A percentile compares a stretch with the other conserved stretches of the same genome.
These are phyloP conservation scores for Hypoxylon sp. DNA, from an alignment of 2,329 filamentous ascomycete species.

Conservation along the genomic window DNA sequence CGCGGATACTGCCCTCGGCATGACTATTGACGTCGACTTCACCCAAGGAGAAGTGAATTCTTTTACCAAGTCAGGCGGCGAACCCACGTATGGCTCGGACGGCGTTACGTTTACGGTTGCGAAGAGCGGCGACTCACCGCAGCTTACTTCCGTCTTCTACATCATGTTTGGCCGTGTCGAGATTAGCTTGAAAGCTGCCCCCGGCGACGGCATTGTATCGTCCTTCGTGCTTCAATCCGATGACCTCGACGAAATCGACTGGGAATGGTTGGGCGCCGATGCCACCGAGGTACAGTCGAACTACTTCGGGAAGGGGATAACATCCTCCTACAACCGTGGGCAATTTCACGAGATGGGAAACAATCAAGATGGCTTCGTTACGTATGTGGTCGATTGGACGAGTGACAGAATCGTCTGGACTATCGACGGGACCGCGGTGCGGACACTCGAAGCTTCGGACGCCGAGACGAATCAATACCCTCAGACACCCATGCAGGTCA, in stretches of 20 bases:
- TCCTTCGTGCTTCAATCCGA: slow-evolving; percentile 93
- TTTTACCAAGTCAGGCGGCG: slow-evolving; percentile 77
- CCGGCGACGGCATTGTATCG: slow-evolving; percentile 92
- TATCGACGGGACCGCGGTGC: slow-evolving; percentile 81
- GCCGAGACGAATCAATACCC: slow-evolving; percentile 84
- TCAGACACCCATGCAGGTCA: slow-evolving; percentile 95
- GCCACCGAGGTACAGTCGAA: slow-evolving; percentile 88
- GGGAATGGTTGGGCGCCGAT: slow-evolving; percentile 92
- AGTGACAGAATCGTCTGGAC: slow-evolving; percentile 86
- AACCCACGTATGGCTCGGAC: slow-evolving; percentile 78
- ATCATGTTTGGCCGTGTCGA: slow-evolving; percentile 99
- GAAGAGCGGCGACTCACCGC: slow-evolving; percentile 83
- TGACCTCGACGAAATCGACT: slow-evolving; percentile 93
- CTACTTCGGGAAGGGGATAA: slow-evolving; percentile 95
- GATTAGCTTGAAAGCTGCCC: slow-evolving; percentile 85
- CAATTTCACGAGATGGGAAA: slow-evolving; percentile 78
- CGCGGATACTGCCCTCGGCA: slow-evolving; percentile 83
- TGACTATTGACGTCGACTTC: slow-evolving; percentile 87
- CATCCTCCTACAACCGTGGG: slow-evolving; percentile 87
- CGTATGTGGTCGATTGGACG: slow-evolving; percentile 94
- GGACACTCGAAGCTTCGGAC: slow-evolving; percentile 77
- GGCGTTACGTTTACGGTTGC: slow-evolving; percentile 86
- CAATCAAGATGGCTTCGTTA: slow-evolving; percentile 83
- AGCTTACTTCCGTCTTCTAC: slow-evolving; percentile 92
- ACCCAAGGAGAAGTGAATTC: slow-evolving; percentile 80